phyloP scores from a whole-genome alignment of 139 green algal species.

The Chlorella sorokiniana region DNA sequence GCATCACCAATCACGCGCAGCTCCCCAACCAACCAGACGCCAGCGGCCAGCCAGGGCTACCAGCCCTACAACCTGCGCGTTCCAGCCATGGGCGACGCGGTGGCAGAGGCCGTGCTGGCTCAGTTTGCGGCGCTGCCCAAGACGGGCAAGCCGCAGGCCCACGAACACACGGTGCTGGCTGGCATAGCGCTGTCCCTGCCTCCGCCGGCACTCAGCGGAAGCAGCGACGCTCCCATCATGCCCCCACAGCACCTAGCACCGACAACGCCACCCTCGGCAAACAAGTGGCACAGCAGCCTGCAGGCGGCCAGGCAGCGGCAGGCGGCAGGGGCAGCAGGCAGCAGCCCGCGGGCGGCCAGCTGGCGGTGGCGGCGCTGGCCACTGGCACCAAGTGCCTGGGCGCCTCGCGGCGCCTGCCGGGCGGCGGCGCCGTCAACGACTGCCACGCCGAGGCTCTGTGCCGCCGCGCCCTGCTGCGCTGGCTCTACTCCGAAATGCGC shows the following conservation, averaged over 20 bases:
- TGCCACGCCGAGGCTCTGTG: constrained; percentile 81
- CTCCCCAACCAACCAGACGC: too few species aligned
- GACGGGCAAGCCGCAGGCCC: constrained; percentile 76
- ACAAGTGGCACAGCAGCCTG: not conserved
- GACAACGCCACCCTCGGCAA: too few species aligned
- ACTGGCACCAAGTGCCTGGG: constrained; percentile 87
- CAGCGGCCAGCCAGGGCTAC: not conserved
- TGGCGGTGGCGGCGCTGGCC: constrained; percentile 66
- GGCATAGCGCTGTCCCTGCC: constrained; percentile 47
- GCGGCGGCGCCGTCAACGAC: constrained; percentile 70
- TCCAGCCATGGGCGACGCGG: not conserved
- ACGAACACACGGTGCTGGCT: constrained; percentile 82
- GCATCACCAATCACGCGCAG: not conserved
- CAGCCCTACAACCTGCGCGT: not conserved
- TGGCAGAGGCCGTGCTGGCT: constrained; percentile 46
- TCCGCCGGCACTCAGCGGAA: not conserved
- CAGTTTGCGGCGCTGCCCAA: constrained; percentile 61
- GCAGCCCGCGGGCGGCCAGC: not conserved
- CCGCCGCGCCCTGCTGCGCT: constrained; percentile 67
- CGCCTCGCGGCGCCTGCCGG: constrained; percentile 13
- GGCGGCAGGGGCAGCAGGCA: constrained; percentile 2
- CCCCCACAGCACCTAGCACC: too few species aligned
- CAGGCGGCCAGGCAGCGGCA: not conserved
- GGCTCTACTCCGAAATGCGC: constrained; percentile 68
- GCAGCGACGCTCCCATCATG: constrained; percentile 1